These are phyloP conservation scores for Auricularia sp. DNA, from an alignment of 768 basidiomycete genomes.

Conservation along the genomic window DNA sequence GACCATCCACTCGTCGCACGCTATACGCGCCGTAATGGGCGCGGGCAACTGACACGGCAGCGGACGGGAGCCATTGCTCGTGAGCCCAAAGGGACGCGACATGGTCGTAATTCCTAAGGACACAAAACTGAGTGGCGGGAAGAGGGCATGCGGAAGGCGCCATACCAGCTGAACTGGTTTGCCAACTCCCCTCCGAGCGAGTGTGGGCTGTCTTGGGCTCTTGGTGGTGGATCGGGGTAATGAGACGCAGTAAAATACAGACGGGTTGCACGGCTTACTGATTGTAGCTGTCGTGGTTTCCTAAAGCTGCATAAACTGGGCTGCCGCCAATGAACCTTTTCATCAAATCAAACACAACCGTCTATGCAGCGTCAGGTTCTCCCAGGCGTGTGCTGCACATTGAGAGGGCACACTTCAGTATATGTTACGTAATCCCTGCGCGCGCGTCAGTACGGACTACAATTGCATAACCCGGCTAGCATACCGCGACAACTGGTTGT, in stretches of 20 bases:
- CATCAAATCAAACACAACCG: conserved; percentile 56
- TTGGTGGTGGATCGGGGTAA: too few species aligned
- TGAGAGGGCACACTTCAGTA: conserved; percentile 38
- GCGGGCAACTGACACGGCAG: conserved; percentile 45
- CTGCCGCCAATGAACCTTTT: conserved; percentile 50
- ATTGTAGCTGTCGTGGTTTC: conserved; percentile 70
- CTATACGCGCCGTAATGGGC: conserved; percentile 67
- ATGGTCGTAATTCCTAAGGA: conserved; percentile 63
- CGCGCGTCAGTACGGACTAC: conserved; percentile 1
- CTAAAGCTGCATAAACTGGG: conserved; percentile 65
- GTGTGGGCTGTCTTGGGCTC: conserved; percentile 41
- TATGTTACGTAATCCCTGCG: conserved; percentile 49
- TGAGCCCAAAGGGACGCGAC: conserved; percentile 60
- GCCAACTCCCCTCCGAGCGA: conserved; percentile 44
- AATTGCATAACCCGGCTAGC: conserved; percentile 10
- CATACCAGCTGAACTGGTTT: conserved; percentile 56
- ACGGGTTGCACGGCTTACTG: conserved; percentile 25
- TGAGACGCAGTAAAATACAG: too few species aligned
- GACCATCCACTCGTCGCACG: conserved; percentile 53
- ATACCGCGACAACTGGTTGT: conserved; percentile 51
- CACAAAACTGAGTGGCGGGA: not conserved
- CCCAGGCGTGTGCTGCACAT: not conserved
- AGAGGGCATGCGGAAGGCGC: not conserved
- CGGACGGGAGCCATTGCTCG: conserved; percentile 55
- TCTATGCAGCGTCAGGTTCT: conserved; percentile 23